A percentile compares a stretch with the other conserved stretches of the same genome.
These are phyloP conservation scores for Neopestalotiopsis sp. DNA, from an alignment of 2,329 filamentous ascomycete species.

Conservation along the genomic window DNA sequence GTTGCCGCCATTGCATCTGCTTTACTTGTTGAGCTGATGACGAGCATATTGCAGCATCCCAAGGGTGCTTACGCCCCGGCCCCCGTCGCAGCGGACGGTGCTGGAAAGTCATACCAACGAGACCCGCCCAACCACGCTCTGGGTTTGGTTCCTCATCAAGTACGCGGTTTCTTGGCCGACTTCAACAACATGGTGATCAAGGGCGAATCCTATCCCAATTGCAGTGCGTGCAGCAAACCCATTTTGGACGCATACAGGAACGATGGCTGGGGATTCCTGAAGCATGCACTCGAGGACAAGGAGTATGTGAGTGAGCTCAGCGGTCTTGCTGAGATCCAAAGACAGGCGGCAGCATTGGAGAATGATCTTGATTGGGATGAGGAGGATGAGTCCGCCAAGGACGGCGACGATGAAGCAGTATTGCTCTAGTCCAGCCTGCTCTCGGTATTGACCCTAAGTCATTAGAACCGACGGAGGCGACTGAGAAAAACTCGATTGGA, in stretches of 20 bases:
- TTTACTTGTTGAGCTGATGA: constrained; percentile 85
- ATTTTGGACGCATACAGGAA: constrained; percentile 71
- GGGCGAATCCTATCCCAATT: constrained; percentile 78
- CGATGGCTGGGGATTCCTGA: constrained; percentile 79
- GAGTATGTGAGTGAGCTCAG: constrained; percentile 78
- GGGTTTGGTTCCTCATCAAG: constrained; percentile 78
- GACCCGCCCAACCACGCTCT: constrained; percentile 65
- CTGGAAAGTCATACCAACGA: constrained; percentile 51
- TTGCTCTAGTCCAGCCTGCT: constrained; percentile 33
- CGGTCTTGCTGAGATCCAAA: constrained; percentile 38
- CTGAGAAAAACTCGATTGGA: constrained; percentile 26
- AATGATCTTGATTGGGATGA: constrained; percentile 39
- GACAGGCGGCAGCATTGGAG: constrained; percentile 34
- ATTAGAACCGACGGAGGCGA: constrained; percentile 21
- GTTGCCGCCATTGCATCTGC: constrained; percentile 92
- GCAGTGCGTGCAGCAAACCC: constrained; percentile 77
- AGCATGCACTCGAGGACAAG: constrained; percentile 73
- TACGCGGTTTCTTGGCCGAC: constrained; percentile 76
- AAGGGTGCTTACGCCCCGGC: constrained; percentile 66
- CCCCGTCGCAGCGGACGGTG: constrained; percentile 46
- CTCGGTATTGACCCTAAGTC: not conserved
- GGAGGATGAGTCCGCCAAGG: constrained; percentile 33
- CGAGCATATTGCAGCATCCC: constrained; percentile 87
- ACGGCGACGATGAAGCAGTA: constrained; percentile 38
- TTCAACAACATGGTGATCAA: constrained; percentile 77